These are phyloP conservation scores for Taiwanofungus camphoratus DNA, from an alignment of 1,284 basidiomycete genomes.

Conservation along the genomic window DNA sequence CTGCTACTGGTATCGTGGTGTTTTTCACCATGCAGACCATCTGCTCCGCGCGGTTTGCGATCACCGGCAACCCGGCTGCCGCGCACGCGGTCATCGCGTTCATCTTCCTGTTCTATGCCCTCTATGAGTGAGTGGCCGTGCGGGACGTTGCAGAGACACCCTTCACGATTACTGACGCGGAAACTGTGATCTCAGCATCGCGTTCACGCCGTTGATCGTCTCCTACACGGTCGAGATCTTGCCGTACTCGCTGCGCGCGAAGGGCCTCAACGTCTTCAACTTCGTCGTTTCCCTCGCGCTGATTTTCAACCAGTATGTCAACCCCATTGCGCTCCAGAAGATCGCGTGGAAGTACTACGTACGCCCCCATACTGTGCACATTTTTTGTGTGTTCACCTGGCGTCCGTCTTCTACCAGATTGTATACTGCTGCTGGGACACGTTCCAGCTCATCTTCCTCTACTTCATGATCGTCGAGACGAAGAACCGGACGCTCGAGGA, in stretches of 20 bases:
- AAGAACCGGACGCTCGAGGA: conserved; percentile 70
- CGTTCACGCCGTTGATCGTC: conserved; percentile 70
- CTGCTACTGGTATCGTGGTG: conserved; percentile 60
- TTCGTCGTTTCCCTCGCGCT: conserved; percentile 60
- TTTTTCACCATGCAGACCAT: conserved; percentile 71
- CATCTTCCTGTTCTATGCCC: conserved; percentile 71
- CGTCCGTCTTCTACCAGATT: conserved; percentile 33
- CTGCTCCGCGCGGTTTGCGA: conserved; percentile 58
- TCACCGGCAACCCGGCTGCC: conserved; percentile 35
- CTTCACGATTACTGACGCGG: conserved; percentile 3
- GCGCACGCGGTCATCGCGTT: conserved; percentile 70
- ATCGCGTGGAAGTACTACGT: conserved; percentile 50
- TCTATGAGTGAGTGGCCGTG: conserved; percentile 48
- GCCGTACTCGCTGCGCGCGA: conserved; percentile 67
- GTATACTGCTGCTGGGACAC: conserved; percentile 65
- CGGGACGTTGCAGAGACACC: not conserved
- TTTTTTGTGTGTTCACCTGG: not conserved
- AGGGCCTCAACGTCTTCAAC: conserved; percentile 72
- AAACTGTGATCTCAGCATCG: conserved; percentile 38
- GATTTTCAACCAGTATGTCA: conserved; percentile 79
- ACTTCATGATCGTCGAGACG: conserved; percentile 67
- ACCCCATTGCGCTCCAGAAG: conserved; percentile 60
- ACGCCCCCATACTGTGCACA: conserved; percentile 8
- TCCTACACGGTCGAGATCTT: conserved; percentile 74
- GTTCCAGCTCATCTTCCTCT: conserved; percentile 58